A percentile compares a stretch with the other conserved stretches of the same genome.
Evolutionary conservation across 1,139 yeast genomes (phyloP).

Genomic region (Magnusiomyces ingens): DNA sequence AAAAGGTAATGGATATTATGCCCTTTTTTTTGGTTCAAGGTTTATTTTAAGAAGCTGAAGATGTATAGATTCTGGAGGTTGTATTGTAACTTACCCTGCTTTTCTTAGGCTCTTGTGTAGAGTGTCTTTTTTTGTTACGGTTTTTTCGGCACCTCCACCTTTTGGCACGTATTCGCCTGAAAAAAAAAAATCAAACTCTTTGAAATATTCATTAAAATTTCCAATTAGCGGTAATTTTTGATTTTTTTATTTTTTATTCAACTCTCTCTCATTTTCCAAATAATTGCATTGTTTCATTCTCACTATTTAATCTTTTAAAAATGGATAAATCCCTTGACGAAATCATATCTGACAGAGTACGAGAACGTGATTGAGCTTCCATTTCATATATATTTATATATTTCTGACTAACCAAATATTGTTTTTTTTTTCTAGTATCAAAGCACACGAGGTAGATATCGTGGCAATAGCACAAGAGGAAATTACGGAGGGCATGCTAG

Average conservation of each 20-base stretch:
- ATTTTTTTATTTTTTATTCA: neutral
- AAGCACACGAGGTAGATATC: neutral
- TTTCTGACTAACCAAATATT: neutral
- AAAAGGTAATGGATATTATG: too few relatives aligned
- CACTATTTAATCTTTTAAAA: conserved; percentile 2
- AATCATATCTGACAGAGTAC: conserved; percentile 26
- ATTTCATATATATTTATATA: neutral
- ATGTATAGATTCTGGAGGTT: too few relatives aligned
- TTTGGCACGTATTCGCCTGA: neutral
- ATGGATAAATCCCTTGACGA: conserved; percentile 36
- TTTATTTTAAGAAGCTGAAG: too few relatives aligned
- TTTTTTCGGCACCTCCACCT: too few relatives aligned
- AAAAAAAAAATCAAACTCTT: neutral
- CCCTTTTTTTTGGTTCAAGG: too few relatives aligned
- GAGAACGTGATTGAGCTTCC: neutral
- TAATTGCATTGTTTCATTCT: too few relatives aligned
- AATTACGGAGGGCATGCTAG: neutral
- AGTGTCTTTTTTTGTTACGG: too few relatives aligned
- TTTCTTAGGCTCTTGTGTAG: too few relatives aligned
- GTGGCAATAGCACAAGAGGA: neutral
- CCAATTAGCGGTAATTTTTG: neutral
- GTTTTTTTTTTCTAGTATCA: neutral
- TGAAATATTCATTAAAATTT: neutral
- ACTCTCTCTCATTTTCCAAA: neutral
- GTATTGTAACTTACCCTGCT: too few relatives aligned